Percentiles rank a stretch among this genome's conserved stretches.
Evolutionary conservation across 805 yeast species (phyloP).

Genomic region (Candida piceae): DNA sequence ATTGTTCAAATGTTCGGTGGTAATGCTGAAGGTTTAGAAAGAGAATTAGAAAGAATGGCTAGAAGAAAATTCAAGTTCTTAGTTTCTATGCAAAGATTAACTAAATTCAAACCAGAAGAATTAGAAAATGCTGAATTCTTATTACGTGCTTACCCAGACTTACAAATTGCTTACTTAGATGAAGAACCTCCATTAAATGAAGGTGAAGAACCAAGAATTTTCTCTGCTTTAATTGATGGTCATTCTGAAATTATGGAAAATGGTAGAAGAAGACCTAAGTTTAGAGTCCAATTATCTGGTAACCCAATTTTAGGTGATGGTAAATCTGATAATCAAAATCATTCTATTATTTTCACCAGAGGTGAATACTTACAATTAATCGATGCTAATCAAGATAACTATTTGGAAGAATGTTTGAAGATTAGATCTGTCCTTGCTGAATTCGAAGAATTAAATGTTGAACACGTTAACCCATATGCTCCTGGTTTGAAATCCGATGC

Average conservation of each 20-base stretch:
- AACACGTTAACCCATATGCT: slow-evolving; percentile 39
- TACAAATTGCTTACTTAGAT: slow-evolving; percentile 89
- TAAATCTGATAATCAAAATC: slow-evolving; percentile 92
- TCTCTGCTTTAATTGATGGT: slow-evolving; percentile 77
- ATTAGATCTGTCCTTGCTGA: slow-evolving; percentile 84
- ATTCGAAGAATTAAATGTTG: slow-evolving; percentile 71
- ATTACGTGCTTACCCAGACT: slow-evolving; percentile 77
- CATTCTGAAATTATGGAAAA: slow-evolving; percentile 67
- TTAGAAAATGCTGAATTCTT: slow-evolving; percentile 76
- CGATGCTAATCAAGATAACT: slow-evolving; percentile 96
- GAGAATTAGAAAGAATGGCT: slow-evolving; percentile 89
- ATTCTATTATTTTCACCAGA: slow-evolving; percentile 77
- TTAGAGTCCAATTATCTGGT: slow-evolving; percentile 74
- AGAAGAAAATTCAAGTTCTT: slow-evolving; percentile 75
- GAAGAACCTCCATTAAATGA: slow-evolving; percentile 78
- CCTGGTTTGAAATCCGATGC: slow-evolving; percentile 56
- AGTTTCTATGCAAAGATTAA: slow-evolving; percentile 82
- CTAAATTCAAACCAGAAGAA: slow-evolving; percentile 68
- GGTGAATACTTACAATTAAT: slow-evolving; percentile 94
- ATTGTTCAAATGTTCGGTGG: slow-evolving; percentile 98
- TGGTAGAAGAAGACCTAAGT: slow-evolving; percentile 73
- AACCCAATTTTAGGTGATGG: slow-evolving; percentile 91
- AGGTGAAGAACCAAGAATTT: slow-evolving; percentile 67
- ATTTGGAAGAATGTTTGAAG: slow-evolving; percentile 89
- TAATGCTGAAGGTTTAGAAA: slow-evolving; percentile 92